phyloP scores from a whole-genome alignment of 169 alveolate species.

The Plasmodium coatneyi region DNA sequence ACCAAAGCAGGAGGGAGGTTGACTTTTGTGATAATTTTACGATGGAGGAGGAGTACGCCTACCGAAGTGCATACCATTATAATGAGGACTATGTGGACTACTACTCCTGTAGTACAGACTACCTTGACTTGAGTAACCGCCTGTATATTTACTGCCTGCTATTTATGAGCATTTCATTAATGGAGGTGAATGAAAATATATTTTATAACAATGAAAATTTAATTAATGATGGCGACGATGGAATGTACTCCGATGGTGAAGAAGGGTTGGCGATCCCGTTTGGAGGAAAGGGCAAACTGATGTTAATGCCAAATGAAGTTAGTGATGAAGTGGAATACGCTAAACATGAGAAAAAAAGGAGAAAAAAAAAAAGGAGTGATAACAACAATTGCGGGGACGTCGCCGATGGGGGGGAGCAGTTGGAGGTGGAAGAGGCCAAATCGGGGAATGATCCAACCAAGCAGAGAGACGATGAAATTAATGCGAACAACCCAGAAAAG shows the following conservation, averaged over 20 bases:
- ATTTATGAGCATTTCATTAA: conserved; percentile 54
- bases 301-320: background rate
- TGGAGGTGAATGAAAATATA: conserved; percentile 47
- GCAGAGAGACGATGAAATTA: background rate
- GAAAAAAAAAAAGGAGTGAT: background rate
- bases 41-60: background rate
- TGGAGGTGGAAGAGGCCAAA: background rate
- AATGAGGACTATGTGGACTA: conserved; percentile 27
- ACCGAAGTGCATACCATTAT: background rate
- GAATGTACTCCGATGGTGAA: background rate
- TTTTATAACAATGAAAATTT: conserved; percentile 19
- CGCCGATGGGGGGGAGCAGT: background rate
- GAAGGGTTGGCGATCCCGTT: background rate
- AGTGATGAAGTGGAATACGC: background rate
- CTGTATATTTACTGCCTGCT: conserved; percentile 69
- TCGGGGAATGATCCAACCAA: background rate
- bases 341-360: conserved; percentile 1
- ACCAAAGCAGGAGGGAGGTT: background rate
- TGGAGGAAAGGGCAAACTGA: background rate
- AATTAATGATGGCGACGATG: conserved; percentile 14
- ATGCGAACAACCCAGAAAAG: background rate
- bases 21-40: conserved; percentile 2
- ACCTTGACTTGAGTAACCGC: conserved; percentile 42
- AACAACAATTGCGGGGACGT: background rate
- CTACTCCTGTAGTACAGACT: conserved; percentile 5